Conservation (phyloP, 139 green algal species). For the Micractinium conductrix region DNA sequence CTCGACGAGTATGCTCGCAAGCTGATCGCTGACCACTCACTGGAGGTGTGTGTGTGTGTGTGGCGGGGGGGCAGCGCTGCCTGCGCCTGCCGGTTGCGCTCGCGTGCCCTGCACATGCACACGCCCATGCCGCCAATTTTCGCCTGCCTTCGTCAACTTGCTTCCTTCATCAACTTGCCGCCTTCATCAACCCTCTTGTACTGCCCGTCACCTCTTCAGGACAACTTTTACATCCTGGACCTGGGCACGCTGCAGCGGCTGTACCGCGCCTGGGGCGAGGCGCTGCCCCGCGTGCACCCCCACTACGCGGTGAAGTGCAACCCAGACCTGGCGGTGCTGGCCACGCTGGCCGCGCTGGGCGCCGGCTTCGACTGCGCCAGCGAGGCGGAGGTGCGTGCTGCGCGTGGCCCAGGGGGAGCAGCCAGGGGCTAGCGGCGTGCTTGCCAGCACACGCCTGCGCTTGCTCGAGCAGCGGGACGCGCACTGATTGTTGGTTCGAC, state of each 20-base stretch:
- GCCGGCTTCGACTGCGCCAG: conserved; percentile 95
- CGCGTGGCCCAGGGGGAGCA: too few relatives aligned
- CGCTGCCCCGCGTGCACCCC: conserved; percentile 89
- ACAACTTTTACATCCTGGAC: conserved; percentile 94
- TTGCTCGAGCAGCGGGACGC: too few relatives aligned
- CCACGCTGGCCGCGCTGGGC: conserved; percentile 84
- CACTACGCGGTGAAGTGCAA: conserved; percentile 77
- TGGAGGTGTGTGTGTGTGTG: conserved; percentile 5
- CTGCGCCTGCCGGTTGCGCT: too few relatives aligned
- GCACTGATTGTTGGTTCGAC: too few relatives aligned
- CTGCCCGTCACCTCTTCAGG: conserved; percentile 61
- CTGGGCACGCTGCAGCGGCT: conserved; percentile 81
- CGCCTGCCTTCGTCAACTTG: too few relatives aligned
- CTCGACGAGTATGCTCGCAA: conserved; percentile 44
- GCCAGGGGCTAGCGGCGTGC: too few relatives aligned
- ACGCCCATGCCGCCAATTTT: too few relatives aligned
- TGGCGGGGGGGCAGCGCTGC: too few relatives aligned
- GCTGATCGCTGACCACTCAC: conserved; percentile 32
- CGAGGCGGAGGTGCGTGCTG: conserved; percentile 86
- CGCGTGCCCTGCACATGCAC: too few relatives aligned
- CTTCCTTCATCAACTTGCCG: too few relatives aligned
- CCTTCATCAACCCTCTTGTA: too few relatives aligned
- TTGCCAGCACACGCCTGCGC: too few relatives aligned
- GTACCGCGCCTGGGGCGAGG: conserved; percentile 78
- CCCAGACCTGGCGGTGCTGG: conserved; percentile 85